These are phyloP conservation scores for Cryphonectria nitschkei DNA, from an alignment of 2,329 filamentous ascomycete genomes.

Conservation along the genomic window DNA sequence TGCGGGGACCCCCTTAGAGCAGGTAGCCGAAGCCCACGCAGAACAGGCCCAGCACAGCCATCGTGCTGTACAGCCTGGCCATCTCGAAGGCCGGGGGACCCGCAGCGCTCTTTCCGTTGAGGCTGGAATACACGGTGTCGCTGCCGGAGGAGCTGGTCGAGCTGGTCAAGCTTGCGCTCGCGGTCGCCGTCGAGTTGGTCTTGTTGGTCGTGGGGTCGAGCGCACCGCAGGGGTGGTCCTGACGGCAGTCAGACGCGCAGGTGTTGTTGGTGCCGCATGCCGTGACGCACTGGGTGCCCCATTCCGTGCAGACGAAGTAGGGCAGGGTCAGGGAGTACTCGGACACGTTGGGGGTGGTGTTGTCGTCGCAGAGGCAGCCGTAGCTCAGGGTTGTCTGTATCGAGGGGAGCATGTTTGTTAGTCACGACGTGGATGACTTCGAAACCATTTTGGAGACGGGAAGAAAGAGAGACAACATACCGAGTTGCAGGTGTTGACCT, in stretches of 20 bases:
- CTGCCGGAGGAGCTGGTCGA: slow-evolving; percentile 39
- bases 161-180: slow-evolving; percentile 40
- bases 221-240: slow-evolving; percentile 75
- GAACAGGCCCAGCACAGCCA: slow-evolving; percentile 24
- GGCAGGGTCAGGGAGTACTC: slow-evolving; percentile 80
- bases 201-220: slow-evolving; percentile 65
- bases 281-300: slow-evolving; percentile 68
- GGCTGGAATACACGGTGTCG: slow-evolving; percentile 44
- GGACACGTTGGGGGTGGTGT: slow-evolving; percentile 69
- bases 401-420: background rate
- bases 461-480: slow-evolving; percentile 46
- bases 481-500: slow-evolving; percentile 69
- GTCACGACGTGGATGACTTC: background rate
- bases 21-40: slow-evolving; percentile 27
- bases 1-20: slow-evolving; percentile 12
- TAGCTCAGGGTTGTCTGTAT: slow-evolving; percentile 64
- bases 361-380: slow-evolving; percentile 71
- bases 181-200: slow-evolving; percentile 50
- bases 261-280: slow-evolving; percentile 58
- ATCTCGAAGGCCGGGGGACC: slow-evolving; percentile 18
- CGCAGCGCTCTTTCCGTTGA: slow-evolving; percentile 30
- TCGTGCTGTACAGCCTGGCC: slow-evolving; percentile 24
- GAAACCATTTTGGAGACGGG: background rate
- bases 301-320: slow-evolving; percentile 75
- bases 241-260: slow-evolving; percentile 65